phyloP scores from a whole-genome alignment of 2,329 filamentous ascomycete species.

The Sclerotinia glacialis region DNA sequence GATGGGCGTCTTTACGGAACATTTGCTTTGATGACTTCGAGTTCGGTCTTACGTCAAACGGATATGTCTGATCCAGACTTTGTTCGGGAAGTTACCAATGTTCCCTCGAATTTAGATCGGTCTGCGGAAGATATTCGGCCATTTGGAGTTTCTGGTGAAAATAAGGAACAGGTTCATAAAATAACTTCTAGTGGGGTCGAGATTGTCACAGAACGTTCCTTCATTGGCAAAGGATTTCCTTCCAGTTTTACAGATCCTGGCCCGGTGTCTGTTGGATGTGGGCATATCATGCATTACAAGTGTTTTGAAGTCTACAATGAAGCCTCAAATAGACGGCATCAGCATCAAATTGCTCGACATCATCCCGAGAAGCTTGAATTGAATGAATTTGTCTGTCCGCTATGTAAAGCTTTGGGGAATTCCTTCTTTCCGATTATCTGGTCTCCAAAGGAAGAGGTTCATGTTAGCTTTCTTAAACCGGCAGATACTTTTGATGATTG shows the following conservation, averaged over 20 bases:
- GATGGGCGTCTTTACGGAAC: conserved; percentile 88
- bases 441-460: conserved; percentile 85
- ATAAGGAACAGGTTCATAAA: conserved; percentile 73
- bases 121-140: conserved; percentile 80
- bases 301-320: conserved; percentile 92
- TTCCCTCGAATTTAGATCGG: conserved; percentile 77
- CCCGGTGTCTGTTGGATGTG: conserved; percentile 85
- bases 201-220: conserved; percentile 72
- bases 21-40: conserved; percentile 85
- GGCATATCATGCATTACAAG: conserved; percentile 96
- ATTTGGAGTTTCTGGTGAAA: conserved; percentile 87
- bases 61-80: conserved; percentile 78
- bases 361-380: conserved; percentile 78
- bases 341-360: conserved; percentile 88
- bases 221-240: conserved; percentile 86
- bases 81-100: conserved; percentile 76
- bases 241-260: conserved; percentile 64
- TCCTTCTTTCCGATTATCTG: conserved; percentile 92
- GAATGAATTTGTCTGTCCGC: conserved; percentile 91
- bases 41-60: conserved; percentile 81
- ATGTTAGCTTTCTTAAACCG: conserved; percentile 68
- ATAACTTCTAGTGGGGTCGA: conserved; percentile 68
- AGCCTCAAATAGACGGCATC: conserved; percentile 78
- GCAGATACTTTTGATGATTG: conserved; percentile 55
- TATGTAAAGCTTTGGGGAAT: conserved; percentile 96